Percentiles rank a stretch among this genome's conserved stretches.
These are phyloP conservation scores for Lentinula sp. DNA, from an alignment of 768 basidiomycete species.

Conservation along the genomic window DNA sequence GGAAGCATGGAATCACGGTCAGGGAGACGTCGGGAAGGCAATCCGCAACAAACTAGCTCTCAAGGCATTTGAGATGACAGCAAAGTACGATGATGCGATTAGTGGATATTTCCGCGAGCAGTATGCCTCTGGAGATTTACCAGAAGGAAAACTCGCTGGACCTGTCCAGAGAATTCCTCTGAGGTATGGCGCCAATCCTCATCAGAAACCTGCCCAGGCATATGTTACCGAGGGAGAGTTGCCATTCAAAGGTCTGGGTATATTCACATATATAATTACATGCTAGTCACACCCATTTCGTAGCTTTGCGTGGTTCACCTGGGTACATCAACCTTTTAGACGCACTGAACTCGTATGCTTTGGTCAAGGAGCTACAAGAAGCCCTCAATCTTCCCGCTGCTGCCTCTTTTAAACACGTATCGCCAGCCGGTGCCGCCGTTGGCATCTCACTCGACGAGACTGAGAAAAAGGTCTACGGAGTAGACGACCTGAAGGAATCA, in stretches of 20 bases:
- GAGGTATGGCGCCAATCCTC: constrained; percentile 96
- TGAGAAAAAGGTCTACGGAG: constrained; percentile 93
- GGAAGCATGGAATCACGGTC: constrained; percentile 63
- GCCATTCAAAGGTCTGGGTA: constrained; percentile 80
- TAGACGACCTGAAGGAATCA: constrained; percentile 88
- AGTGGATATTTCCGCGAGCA: constrained; percentile 95
- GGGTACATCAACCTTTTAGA: constrained; percentile 99
- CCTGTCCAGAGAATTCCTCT: constrained; percentile 80
- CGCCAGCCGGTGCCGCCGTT: constrained; percentile 94
- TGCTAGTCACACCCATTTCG: neutral
- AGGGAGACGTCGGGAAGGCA: constrained; percentile 68
- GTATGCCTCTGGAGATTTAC: constrained; percentile 79
- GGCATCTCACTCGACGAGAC: constrained; percentile 75
- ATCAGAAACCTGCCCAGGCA: constrained; percentile 97
- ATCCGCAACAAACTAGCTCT: constrained; percentile 79
- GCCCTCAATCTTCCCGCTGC: constrained; percentile 89
- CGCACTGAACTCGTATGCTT: constrained; percentile 93
- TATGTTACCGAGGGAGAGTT: constrained; percentile 84
- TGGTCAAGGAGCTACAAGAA: constrained; percentile 90
- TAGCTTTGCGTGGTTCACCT: constrained; percentile 89
- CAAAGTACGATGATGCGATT: constrained; percentile 92
- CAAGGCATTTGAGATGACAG: constrained; percentile 97
- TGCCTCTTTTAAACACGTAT: constrained; percentile 99
- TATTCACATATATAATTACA: neutral
- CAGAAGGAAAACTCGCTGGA: constrained; percentile 54